A percentile compares a stretch with the other conserved stretches of the same genome.
phyloP scores from a whole-genome alignment of 257 asterid species.

The Solanum lignicaule region DNA sequence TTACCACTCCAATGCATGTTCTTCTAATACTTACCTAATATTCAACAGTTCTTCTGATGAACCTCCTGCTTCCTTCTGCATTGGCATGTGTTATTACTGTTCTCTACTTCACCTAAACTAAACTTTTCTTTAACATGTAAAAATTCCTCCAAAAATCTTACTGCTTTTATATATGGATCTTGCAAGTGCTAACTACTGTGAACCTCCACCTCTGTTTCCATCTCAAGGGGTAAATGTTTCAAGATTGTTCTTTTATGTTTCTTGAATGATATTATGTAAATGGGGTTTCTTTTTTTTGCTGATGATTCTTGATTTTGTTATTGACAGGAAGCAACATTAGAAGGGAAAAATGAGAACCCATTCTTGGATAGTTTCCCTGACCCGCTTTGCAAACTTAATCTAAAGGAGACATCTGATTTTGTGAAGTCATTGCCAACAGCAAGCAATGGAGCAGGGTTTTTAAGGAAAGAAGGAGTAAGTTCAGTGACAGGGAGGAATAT shows the following conservation, averaged over 20 bases:
- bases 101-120: background rate
- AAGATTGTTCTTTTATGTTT: background rate
- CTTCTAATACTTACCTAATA: background rate
- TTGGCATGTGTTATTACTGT: background rate
- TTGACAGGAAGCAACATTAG: constrained; percentile 38
- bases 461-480: constrained; percentile 22
- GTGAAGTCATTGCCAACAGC: constrained; percentile 59
- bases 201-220: constrained; percentile 41
- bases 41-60: background rate
- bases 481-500: constrained; percentile 39
- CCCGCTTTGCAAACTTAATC: constrained; percentile 76
- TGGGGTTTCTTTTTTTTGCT: background rate
- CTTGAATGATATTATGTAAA: background rate
- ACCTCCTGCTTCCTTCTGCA: background rate
- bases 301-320: background rate
- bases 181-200: constrained; percentile 28
- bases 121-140: background rate
- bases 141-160: background rate
- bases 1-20: background rate
- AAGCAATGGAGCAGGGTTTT: constrained; percentile 19
- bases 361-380: constrained; percentile 48
- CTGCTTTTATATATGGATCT: constrained; percentile 40
- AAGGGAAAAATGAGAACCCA: constrained; percentile 40
- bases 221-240: constrained; percentile 34
- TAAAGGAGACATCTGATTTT: constrained; percentile 79